Evolutionary conservation across 106 monocot species (phyloP).

Genomic region (Acorus calamus): DNA sequence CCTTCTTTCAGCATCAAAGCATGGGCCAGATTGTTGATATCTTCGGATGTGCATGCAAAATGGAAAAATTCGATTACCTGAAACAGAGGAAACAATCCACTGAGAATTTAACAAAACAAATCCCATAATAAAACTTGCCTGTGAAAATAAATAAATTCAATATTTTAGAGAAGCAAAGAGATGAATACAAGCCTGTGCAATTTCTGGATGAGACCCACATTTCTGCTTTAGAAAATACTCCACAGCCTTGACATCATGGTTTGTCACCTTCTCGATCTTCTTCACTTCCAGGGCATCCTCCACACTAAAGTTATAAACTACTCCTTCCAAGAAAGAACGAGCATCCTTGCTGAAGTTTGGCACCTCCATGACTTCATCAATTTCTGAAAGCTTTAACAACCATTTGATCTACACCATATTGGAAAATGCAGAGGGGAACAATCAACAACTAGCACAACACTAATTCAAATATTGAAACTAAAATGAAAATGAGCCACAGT

Average conservation of each 20-base stretch:
- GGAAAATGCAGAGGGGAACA: no score
- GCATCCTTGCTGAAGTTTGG: slow-evolving; percentile 65
- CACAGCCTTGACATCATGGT: slow-evolving; percentile 96
- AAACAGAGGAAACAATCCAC: slow-evolving; percentile 2
- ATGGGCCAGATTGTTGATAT: slow-evolving; percentile 93
- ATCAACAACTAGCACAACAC: no score
- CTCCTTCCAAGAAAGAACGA: slow-evolving; percentile 42
- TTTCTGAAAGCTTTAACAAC: slow-evolving; percentile 75
- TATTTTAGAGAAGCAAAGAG: neutral
- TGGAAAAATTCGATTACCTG: slow-evolving; percentile 97
- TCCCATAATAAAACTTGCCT: no score
- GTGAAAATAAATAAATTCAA: neutral
- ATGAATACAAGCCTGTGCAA: slow-evolving; percentile 46
- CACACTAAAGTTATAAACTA: slow-evolving; percentile 47
- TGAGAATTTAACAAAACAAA: neutral
- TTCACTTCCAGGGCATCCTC: slow-evolving; percentile 79
- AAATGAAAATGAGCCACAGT: no score
- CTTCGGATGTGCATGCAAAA: slow-evolving; percentile 98
- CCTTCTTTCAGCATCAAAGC: slow-evolving; percentile 78
- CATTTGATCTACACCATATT: slow-evolving; percentile 53
- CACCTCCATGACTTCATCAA: slow-evolving; percentile 71
- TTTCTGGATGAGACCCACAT: slow-evolving; percentile 56
- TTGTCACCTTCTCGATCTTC: slow-evolving; percentile 79
- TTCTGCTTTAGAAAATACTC: slow-evolving; percentile 87
- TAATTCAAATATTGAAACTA: no score